Percentiles rank a stretch among this genome's conserved stretches.
Conservation (phyloP, 768 basidiomycete genomes). For the Solioccasus polychromus region DNA sequence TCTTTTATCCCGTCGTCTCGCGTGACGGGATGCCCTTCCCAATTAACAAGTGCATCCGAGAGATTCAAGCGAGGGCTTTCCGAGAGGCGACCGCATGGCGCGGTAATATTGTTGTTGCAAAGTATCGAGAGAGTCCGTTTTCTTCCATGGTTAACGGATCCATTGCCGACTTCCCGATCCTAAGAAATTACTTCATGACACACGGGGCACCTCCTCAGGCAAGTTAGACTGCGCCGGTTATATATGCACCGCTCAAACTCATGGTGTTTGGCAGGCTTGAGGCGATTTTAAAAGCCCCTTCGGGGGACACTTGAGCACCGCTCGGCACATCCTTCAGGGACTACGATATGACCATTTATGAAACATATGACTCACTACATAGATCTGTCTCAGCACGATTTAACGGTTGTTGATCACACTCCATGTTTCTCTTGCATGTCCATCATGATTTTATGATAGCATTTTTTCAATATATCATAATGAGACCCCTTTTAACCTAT, state of each 20-base stretch:
- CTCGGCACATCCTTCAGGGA: slow-evolving; percentile 16
- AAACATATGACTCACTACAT: too few relatives aligned
- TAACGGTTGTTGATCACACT: slow-evolving; percentile 7
- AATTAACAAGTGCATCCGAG: slow-evolving; percentile 69
- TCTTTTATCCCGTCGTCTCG: slow-evolving; percentile 74
- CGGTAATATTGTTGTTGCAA: slow-evolving; percentile 76
- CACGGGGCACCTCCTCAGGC: slow-evolving; percentile 50
- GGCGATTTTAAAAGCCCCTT: slow-evolving; percentile 14
- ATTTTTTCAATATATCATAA: slow-evolving; percentile 11
- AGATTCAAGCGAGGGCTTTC: slow-evolving; percentile 65
- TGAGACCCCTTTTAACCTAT: slow-evolving; percentile 24
- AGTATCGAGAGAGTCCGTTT: slow-evolving; percentile 51
- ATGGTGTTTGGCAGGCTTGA: slow-evolving; percentile 28
- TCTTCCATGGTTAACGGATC: slow-evolving; percentile 63
- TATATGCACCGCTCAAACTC: slow-evolving; percentile 14
- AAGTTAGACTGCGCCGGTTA: slow-evolving; percentile 30
- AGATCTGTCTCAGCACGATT: neutral
- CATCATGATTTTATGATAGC: slow-evolving; percentile 19
- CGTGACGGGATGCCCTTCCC: slow-evolving; percentile 83
- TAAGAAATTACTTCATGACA: slow-evolving; percentile 75
- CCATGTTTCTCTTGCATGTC: slow-evolving; percentile 25
- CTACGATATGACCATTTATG: slow-evolving; percentile 28
- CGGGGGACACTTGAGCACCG: neutral
- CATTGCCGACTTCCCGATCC: slow-evolving; percentile 82
- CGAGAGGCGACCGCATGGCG: slow-evolving; percentile 70